phyloP scores from a whole-genome alignment of 2,329 filamentous ascomycete genomes.

The Zelopaecilomyces penicillatus region DNA sequence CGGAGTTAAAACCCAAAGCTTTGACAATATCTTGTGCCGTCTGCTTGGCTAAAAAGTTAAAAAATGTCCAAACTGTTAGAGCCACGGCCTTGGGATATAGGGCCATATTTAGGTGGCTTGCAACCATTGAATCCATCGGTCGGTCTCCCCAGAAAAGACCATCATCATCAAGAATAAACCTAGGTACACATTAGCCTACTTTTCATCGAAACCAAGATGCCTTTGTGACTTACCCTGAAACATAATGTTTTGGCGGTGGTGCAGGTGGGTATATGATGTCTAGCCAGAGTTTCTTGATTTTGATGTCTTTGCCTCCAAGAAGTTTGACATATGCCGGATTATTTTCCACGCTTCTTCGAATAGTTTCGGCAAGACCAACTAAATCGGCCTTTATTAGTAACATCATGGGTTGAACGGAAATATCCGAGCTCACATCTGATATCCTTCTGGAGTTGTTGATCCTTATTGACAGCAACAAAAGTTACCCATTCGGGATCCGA shows the following conservation, averaged over 20 bases:
- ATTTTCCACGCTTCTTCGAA: conserved; percentile 29
- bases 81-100: conserved; percentile 47
- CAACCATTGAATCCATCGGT: conserved; percentile 39
- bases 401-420: neutral
- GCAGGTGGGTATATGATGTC: conserved; percentile 51
- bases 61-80: conserved; percentile 43
- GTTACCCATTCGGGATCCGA: conserved; percentile 55
- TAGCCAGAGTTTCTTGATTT: conserved; percentile 47
- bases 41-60: conserved; percentile 37
- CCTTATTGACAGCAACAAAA: conserved; percentile 50
- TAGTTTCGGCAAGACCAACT: conserved; percentile 26
- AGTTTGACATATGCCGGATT: conserved; percentile 32
- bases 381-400: conserved; percentile 9
- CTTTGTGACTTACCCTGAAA: conserved; percentile 44
- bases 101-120: conserved; percentile 36
- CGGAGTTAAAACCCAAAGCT: conserved; percentile 34
- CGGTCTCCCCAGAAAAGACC: conserved; percentile 38
- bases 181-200: conserved; percentile 22
- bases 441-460: conserved; percentile 36
- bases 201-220: neutral
- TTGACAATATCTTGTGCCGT: conserved; percentile 35
- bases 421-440: conserved; percentile 35
- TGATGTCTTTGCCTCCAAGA: conserved; percentile 39
- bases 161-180: conserved; percentile 42
- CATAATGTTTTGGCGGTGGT: conserved; percentile 51